A percentile compares a stretch with the other conserved stretches of the same genome.
These are phyloP conservation scores for Syzygium aromaticum DNA, from an alignment of 345 rosid genomes.

Conservation along the genomic window DNA sequence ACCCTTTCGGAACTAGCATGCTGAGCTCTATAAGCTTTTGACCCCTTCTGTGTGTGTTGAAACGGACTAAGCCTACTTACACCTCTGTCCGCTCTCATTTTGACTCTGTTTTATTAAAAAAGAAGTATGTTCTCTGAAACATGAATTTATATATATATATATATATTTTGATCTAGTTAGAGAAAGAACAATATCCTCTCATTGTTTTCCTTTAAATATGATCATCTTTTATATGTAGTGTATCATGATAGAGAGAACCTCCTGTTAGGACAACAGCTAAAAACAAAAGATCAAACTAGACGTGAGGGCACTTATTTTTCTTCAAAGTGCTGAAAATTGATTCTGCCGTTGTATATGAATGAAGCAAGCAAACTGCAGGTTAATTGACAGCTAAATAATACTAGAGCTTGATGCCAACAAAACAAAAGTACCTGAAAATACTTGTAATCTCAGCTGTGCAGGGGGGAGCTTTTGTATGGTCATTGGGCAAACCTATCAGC, in stretches of 20 bases:
- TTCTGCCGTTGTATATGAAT: neutral
- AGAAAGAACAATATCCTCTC: neutral
- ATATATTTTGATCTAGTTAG: neutral
- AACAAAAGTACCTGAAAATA: neutral
- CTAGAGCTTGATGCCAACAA: neutral
- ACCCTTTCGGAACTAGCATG: neutral
- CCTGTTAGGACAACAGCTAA: neutral
- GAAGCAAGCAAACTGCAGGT: neutral
- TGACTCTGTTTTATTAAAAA: too few species aligned
- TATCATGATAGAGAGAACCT: neutral
- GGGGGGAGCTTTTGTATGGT: neutral
- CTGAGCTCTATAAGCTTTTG: neutral
- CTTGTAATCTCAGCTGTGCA: neutral
- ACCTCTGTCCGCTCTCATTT: neutral
- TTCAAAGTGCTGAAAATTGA: neutral
- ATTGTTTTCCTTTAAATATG: neutral
- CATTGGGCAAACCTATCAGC: neutral
- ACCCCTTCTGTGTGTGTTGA: neutral
- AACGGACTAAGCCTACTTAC: neutral
- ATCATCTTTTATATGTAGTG: neutral
- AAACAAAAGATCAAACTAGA: neutral
- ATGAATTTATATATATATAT: neutral
- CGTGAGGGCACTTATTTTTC: neutral
- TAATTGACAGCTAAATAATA: neutral
- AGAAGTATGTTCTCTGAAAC: neutral